Evolutionary conservation across 2,329 filamentous ascomycete species (phyloP).

Genomic region (Nemania bipapillata): DNA sequence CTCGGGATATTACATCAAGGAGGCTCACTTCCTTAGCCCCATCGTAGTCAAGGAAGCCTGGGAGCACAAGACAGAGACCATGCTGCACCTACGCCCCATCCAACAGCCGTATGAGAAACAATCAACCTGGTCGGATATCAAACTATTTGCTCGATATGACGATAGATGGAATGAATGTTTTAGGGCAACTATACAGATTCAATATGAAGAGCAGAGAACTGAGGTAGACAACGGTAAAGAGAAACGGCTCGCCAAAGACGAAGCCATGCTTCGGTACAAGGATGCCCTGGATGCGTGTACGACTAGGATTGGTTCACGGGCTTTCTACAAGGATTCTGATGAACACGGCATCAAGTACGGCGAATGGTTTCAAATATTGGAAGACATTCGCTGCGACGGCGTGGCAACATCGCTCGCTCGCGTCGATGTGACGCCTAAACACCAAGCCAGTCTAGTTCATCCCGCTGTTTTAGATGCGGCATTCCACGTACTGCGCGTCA

Average conservation of each 20-base stretch:
- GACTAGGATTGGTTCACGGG: slow-evolving; percentile 43
- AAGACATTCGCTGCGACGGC: slow-evolving; percentile 50
- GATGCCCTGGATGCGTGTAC: slow-evolving; percentile 40
- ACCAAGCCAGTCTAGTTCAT: slow-evolving; percentile 50
- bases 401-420: slow-evolving; percentile 40
- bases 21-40: slow-evolving; percentile 50
- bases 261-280: slow-evolving; percentile 32
- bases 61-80: slow-evolving; percentile 50
- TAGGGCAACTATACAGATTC: slow-evolving; percentile 47
- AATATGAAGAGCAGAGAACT: slow-evolving; percentile 43
- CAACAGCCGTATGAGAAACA: slow-evolving; percentile 44
- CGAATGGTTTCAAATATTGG: slow-evolving; percentile 47
- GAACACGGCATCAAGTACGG: slow-evolving; percentile 51
- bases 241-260: slow-evolving; percentile 27
- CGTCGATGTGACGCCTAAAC: slow-evolving; percentile 41
- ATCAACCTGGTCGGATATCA: slow-evolving; percentile 48
- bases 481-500: slow-evolving; percentile 50
- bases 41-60: slow-evolving; percentile 48
- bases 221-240: slow-evolving; percentile 41
- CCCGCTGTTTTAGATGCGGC: slow-evolving; percentile 54
- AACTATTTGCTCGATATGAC: slow-evolving; percentile 45
- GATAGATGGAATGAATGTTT: slow-evolving; percentile 51
- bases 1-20: slow-evolving; percentile 48
- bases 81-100: slow-evolving; percentile 47
- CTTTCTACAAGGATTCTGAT: slow-evolving; percentile 47